These are phyloP conservation scores for Pholiota microspora DNA, from an alignment of 768 basidiomycete genomes.

Conservation along the genomic window DNA sequence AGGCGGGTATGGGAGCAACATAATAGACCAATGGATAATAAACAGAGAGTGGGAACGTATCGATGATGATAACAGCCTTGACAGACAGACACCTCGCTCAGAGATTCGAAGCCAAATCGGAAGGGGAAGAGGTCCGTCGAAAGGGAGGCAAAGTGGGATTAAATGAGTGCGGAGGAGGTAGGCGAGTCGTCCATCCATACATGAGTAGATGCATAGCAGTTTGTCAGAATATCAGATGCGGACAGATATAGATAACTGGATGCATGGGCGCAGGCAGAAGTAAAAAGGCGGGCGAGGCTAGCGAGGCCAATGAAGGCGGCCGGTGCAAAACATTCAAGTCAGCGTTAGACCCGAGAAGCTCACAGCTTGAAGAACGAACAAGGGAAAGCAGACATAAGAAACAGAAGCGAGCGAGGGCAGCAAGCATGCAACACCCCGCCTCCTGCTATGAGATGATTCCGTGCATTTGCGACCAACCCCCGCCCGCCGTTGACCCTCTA, in stretches of 20 bases:
- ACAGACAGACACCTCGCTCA: background rate
- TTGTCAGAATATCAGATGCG: background rate
- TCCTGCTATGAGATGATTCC: slow-evolving; percentile 3
- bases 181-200: background rate
- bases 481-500: background rate
- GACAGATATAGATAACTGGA: background rate
- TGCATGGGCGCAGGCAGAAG: background rate
- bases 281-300: background rate
- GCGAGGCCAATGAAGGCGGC: too few relatives aligned
- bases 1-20: background rate
- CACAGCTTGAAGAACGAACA: background rate
- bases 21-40: background rate
- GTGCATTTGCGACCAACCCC: background rate
- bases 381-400: background rate
- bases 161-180: background rate
- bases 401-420: background rate
- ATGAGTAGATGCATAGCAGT: background rate
- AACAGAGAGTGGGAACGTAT: background rate
- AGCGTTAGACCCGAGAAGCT: background rate
- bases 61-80: too few relatives aligned
- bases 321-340: background rate
- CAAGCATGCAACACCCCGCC: background rate
- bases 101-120: background rate
- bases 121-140: background rate
- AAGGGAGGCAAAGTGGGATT: background rate